Evolutionary conservation across 495 filamentous ascomycete genomes (phyloP), one percentile per base, ranked within the genome.

Genomic region (Penicillium steckii): DNA sequence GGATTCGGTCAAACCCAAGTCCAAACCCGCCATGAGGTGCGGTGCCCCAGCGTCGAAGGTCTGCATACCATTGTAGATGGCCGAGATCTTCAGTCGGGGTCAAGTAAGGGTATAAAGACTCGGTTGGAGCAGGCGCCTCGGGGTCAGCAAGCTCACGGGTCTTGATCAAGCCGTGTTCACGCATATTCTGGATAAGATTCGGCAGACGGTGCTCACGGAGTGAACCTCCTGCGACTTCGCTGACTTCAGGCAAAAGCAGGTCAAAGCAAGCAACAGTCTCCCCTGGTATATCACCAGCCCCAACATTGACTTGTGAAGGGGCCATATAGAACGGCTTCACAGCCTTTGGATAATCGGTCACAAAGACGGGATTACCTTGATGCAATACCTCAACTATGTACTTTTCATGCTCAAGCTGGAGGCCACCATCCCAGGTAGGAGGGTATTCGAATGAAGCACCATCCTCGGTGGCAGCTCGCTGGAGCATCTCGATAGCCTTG

Each of bases 271-370:
- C 89, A 9, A 91, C 92, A 3, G 92, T 96, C 46, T 73, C 65
- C 21, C 54, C 58, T 5, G 57, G 46, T 0, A 32, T 17, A 48
- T 37, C 35, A 23, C 26, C 26, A 42, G 56, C 33, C 49, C 60
- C 53, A 42, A 45, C 57, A 13, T 42, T 15, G 40, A 17, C 42
- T 17, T 48, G 46, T 8, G 81, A 84, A 27, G 84, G 85, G 2
- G 84, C 74, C 94, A 97, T 98, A 72, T 98, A 98, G 80, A 98
- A 98, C 25, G 94, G 87, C 72, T 98, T 98, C 57, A 93, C 80
- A 32, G 76, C 70, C 51, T 79, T 80, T 8, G 94, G 94, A 63
- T 97, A 98, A 64, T 97, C 76, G 15, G 94, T 97, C 50, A 98
- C 86, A 60, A 97, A 98, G 26, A 98, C 83, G 1, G 94, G 94